Percentiles rank a stretch among this genome's conserved stretches.
Conservation (phyloP, 192 early-diverging fungal genomes). For the Gamsiella multidivaricata region DNA sequence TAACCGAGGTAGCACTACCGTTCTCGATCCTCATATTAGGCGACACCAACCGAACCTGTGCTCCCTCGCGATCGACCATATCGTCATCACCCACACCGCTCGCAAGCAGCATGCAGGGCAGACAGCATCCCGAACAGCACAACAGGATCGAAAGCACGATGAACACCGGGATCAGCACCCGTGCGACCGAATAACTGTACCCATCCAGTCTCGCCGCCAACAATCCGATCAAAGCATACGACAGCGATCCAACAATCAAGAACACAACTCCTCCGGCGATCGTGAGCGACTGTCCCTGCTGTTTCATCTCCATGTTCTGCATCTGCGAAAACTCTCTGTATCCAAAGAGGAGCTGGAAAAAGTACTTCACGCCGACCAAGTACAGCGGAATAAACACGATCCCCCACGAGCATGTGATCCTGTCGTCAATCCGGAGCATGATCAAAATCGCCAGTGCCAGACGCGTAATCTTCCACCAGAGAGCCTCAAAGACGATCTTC, state of each 20-base stretch:
- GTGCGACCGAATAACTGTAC: slow-evolving; percentile 55
- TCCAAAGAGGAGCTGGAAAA: slow-evolving; percentile 57
- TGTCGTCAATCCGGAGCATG: slow-evolving; percentile 66
- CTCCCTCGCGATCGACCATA: slow-evolving; percentile 46
- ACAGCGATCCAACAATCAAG: slow-evolving; percentile 56
- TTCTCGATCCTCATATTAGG: slow-evolving; percentile 52
- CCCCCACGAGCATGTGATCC: slow-evolving; percentile 69
- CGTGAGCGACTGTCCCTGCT: slow-evolving; percentile 61
- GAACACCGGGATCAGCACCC: slow-evolving; percentile 77
- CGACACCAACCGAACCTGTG: slow-evolving; percentile 48
- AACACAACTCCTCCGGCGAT: slow-evolving; percentile 56
- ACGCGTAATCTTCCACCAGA: slow-evolving; percentile 76
- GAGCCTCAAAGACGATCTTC: slow-evolving; percentile 55
- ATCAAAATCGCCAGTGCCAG: slow-evolving; percentile 76
- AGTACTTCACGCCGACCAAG: slow-evolving; percentile 68
- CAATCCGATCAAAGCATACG: slow-evolving; percentile 51
- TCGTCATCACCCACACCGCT: slow-evolving; percentile 54
- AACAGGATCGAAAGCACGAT: slow-evolving; percentile 65
- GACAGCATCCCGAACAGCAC: slow-evolving; percentile 70
- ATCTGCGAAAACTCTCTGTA: slow-evolving; percentile 51
- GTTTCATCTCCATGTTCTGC: slow-evolving; percentile 57
- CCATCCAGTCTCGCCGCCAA: slow-evolving; percentile 54
- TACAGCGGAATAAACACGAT: slow-evolving; percentile 78
- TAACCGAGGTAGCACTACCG: neutral
- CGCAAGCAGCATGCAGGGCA: slow-evolving; percentile 63